phyloP scores from a whole-genome alignment of 352 stramenopile genomes.

The Globisporangium spiculum region DNA sequence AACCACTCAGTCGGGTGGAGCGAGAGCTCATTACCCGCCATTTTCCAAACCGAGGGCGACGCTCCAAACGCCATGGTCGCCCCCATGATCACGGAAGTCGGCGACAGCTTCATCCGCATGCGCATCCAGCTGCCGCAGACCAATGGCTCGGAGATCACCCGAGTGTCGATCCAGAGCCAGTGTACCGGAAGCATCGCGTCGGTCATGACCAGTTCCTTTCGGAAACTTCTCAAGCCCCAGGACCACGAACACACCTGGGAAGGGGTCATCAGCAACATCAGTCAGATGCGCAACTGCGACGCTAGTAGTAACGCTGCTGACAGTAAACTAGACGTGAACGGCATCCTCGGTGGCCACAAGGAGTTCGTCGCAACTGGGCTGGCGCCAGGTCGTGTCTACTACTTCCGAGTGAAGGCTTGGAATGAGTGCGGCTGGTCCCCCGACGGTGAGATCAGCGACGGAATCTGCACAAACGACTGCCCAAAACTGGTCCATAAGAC shows the following conservation, averaged over 20 bases:
- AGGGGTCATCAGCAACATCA: conserved; percentile 25
- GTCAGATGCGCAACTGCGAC: conserved; percentile 25
- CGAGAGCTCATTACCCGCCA: conserved; percentile 15
- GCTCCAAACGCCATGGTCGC: conserved; percentile 40
- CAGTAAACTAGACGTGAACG: not conserved
- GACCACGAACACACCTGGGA: conserved; percentile 37
- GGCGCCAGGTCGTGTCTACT: conserved; percentile 43
- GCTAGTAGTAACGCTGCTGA: not conserved
- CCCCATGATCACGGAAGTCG: conserved; percentile 33
- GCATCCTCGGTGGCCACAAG: conserved; percentile 19
- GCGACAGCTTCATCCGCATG: conserved; percentile 41
- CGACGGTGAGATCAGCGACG: conserved; percentile 44
- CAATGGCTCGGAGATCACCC: conserved; percentile 37
- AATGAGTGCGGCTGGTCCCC: conserved; percentile 53
- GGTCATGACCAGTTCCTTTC: conserved; percentile 30
- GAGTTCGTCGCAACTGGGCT: conserved; percentile 34
- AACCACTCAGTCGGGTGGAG: conserved; percentile 52
- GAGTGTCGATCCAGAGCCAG: conserved; percentile 39
- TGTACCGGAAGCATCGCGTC: conserved; percentile 32
- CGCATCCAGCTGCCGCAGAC: conserved; percentile 31
- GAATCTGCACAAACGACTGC: conserved; percentile 51
- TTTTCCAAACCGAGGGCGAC: conserved; percentile 37
- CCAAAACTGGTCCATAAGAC: conserved; percentile 34
- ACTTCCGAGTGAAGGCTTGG: conserved; percentile 40
- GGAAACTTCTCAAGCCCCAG: conserved; percentile 30